These are phyloP conservation scores for Ichthyophthirius multifiliis DNA, from an alignment of 169 alveolate species.

Conservation along the genomic window DNA sequence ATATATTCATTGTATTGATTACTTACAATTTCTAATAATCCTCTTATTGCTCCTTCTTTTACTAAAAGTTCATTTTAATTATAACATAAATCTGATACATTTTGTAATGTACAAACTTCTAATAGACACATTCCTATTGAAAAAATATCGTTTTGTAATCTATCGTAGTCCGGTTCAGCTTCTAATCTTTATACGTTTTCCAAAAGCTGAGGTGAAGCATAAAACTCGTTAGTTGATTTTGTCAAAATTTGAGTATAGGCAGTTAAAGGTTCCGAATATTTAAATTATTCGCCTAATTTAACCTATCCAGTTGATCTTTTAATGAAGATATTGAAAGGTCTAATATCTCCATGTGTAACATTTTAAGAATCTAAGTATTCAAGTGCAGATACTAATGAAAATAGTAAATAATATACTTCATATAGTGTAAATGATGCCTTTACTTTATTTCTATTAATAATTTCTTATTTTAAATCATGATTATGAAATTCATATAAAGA, in stretches of 20 bases:
- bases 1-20: no score
- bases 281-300: conserved; percentile 5
- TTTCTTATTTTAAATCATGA: neutral
- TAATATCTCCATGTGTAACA: conserved; percentile 8
- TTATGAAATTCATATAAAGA: conserved; percentile 5
- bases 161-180: neutral
- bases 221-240: neutral
- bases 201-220: neutral
- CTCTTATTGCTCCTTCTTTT: no score
- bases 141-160: neutral
- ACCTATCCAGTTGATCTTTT: neutral
- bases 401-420: conserved; percentile 7
- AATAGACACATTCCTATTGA: conserved; percentile 4
- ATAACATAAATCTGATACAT: neutral
- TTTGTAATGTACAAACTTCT: conserved; percentile 3
- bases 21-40: no score
- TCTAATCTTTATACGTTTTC: neutral
- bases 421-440: neutral
- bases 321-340: conserved; percentile 1
- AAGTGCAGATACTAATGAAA: neutral
- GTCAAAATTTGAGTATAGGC: neutral
- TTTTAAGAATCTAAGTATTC: neutral
- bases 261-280: neutral
- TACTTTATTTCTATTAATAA: neutral
- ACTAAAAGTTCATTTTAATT: no score